Conservation (phyloP, 2,329 filamentous ascomycete genomes). For the Xylariaceae sp. region DNA sequence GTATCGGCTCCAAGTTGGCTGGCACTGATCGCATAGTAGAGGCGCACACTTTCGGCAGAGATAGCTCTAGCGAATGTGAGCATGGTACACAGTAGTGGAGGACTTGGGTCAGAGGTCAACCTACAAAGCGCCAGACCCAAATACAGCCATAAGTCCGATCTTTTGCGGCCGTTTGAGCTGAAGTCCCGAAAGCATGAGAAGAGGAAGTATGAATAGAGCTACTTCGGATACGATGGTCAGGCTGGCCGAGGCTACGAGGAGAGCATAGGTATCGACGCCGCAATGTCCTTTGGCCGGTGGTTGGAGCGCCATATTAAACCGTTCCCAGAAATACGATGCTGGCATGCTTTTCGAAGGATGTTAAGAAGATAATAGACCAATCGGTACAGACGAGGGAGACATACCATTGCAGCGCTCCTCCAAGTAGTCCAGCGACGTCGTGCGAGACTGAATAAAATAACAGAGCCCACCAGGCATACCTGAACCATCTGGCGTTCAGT, state of each 20-base stretch:
- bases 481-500: background rate
- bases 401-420: conserved; percentile 1
- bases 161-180: conserved; percentile 1
- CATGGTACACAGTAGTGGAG: background rate
- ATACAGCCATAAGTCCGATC: conserved; percentile 1
- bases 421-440: background rate
- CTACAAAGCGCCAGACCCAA: conserved; percentile 2
- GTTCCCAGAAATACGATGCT: conserved; percentile 2
- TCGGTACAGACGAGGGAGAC: background rate
- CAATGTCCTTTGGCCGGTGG: conserved; percentile 1
- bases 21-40: background rate
- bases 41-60: background rate
- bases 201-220: background rate
- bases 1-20: background rate
- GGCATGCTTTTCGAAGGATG: background rate
- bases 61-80: background rate
- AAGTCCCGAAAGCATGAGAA: conserved; percentile 1
- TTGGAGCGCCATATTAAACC: background rate
- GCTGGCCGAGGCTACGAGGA: background rate
- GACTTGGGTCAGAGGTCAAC: background rate
- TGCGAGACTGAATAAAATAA: background rate
- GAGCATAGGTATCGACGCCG: background rate
- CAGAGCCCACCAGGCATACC: conserved; percentile 1
- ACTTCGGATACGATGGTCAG: conserved; percentile 1
- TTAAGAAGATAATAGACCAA: too few relatives aligned